Conservation (phyloP, 2,329 filamentous ascomycete species). For the Verticillium zaregamsianum region DNA sequence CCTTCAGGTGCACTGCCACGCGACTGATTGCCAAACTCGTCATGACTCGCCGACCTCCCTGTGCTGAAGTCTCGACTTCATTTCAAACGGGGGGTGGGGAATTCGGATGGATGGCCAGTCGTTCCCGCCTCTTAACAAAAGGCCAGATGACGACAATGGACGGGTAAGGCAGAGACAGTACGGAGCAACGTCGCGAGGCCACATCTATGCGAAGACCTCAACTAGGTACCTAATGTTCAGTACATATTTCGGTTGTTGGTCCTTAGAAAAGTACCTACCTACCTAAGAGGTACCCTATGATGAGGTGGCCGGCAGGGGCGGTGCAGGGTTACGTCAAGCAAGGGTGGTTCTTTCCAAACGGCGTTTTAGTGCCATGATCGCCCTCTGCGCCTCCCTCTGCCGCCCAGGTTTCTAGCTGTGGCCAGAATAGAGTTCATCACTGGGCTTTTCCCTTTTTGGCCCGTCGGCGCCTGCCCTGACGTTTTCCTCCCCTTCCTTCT, state of each 20-base stretch:
- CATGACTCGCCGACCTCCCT: background rate
- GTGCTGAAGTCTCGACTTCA: background rate
- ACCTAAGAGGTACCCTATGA: too few relatives aligned
- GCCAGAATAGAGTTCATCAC: background rate
- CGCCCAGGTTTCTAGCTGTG: background rate
- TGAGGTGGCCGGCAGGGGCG: background rate
- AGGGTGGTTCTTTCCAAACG: background rate
- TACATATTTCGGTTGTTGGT: too few relatives aligned
- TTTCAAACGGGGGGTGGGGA: background rate
- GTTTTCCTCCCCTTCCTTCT: background rate
- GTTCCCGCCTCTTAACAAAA: background rate
- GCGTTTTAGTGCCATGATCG: background rate
- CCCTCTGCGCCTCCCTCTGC: background rate
- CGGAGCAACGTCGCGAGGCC: too few relatives aligned
- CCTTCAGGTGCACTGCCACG: constrained; percentile 1
- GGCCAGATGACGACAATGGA: too few relatives aligned
- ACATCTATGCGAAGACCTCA: too few relatives aligned
- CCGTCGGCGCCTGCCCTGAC: background rate
- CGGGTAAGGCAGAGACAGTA: too few relatives aligned
- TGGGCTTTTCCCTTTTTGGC: background rate
- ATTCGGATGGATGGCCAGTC: background rate
- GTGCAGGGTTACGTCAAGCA: background rate
- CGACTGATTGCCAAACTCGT: constrained; percentile 1
- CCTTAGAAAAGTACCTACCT: too few relatives aligned
- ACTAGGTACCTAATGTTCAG: too few relatives aligned